These are phyloP conservation scores for Chrysopogon serrulatus DNA, from an alignment of 176 grass and related monocot species.

Conservation along the genomic window DNA sequence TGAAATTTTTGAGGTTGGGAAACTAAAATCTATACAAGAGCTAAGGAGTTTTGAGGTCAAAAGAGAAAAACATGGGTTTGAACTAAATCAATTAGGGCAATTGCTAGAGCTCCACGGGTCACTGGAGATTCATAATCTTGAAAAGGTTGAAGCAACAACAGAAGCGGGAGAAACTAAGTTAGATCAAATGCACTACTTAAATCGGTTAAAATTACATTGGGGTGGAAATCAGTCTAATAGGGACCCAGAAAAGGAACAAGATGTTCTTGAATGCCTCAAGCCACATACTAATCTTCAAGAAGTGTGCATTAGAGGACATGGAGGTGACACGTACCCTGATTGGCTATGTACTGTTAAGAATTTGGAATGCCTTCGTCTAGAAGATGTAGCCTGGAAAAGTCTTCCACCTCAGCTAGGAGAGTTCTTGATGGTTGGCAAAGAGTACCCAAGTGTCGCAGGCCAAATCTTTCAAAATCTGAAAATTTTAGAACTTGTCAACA, in stretches of 20 bases:
- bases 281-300: neutral
- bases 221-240: rapidly evolving
- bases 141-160: neutral
- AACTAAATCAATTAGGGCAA: neutral
- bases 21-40: neutral
- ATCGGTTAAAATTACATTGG: neutral
- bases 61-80: neutral
- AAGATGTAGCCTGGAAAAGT: neutral
- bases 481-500: neutral
- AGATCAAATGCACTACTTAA: neutral
- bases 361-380: neutral
- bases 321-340: too few species aligned
- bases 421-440: neutral
- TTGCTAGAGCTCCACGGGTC: neutral
- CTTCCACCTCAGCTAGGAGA: neutral
- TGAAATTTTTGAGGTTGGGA: neutral
- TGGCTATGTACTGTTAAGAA: too few species aligned
- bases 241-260: neutral
- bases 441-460: neutral
- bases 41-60: neutral
- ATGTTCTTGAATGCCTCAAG: neutral
- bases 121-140: neutral
- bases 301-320: too few species aligned
- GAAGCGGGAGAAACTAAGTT: neutral
- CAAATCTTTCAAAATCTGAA: neutral